A percentile compares a stretch with the other conserved stretches of the same genome.
These are phyloP conservation scores for Coffea canephora DNA, from an alignment of 257 asterid species.

Conservation along the genomic window DNA sequence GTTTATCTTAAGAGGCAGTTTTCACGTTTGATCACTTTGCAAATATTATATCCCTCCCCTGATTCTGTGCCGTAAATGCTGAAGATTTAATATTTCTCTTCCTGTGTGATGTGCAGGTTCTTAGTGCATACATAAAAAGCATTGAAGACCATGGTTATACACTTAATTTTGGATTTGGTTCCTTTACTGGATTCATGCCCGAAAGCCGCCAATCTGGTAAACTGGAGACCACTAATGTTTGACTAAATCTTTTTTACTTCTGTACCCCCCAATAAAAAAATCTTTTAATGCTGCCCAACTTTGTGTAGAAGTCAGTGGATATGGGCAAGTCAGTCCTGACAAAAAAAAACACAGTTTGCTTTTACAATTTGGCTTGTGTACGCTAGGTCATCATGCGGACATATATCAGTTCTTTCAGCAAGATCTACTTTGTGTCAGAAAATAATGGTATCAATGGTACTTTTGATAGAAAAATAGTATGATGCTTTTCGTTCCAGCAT, in stretches of 20 bases:
- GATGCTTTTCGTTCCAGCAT: background rate
- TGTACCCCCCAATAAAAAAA: background rate
- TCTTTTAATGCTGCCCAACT: background rate
- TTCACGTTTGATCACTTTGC: background rate
- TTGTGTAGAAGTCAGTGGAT: background rate
- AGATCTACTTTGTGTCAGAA: background rate
- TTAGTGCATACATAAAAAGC: constrained; percentile 80
- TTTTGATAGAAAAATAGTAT: background rate
- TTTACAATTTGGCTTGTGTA: background rate
- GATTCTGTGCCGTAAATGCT: background rate
- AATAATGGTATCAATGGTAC: background rate
- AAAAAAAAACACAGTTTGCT: background rate
- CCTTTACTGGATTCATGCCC: constrained; percentile 80
- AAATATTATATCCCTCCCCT: background rate
- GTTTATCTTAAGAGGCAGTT: background rate
- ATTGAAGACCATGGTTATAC: constrained; percentile 95
- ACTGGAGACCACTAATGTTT: constrained; percentile 1
- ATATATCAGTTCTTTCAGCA: background rate
- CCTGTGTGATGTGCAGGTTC: constrained; percentile 54
- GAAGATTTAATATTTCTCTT: background rate
- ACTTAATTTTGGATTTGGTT: constrained; percentile 69
- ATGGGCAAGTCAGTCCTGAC: too few relatives aligned
- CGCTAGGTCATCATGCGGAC: background rate
- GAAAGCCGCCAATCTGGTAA: constrained; percentile 62
- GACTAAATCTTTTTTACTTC: background rate